These are phyloP conservation scores for Aspergillus incahuasiensis DNA, from an alignment of 495 filamentous ascomycete species.

Conservation along the genomic window DNA sequence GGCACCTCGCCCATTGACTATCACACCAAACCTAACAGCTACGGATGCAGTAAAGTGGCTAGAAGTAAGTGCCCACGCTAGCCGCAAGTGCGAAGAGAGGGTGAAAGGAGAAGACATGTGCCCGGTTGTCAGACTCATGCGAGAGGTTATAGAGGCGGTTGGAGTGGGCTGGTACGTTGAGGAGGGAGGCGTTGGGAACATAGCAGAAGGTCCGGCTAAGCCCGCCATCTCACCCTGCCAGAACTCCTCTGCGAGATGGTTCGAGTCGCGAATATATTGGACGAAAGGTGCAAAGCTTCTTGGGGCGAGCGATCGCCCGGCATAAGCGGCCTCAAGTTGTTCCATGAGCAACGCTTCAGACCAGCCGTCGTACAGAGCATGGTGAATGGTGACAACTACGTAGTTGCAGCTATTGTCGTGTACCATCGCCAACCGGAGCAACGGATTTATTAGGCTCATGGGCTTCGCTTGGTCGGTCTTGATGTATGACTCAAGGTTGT, in stretches of 20 bases:
- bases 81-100: not conserved
- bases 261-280: not conserved
- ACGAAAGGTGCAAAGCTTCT: not conserved
- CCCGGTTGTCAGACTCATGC: too few species aligned
- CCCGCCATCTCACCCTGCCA: too few species aligned
- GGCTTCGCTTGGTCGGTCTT: not conserved
- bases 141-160: too few species aligned
- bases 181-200: too few species aligned
- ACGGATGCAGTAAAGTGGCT: not conserved
- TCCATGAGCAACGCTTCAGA: not conserved
- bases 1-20: not conserved
- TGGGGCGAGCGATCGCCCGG: not conserved
- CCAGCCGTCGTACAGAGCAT: slow-evolving; percentile 1
- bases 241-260: not conserved
- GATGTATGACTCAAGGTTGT: not conserved
- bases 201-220: too few species aligned
- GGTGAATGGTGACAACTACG: not conserved
- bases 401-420: not conserved
- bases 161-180: too few species aligned
- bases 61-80: not conserved
- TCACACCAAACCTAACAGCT: not conserved
- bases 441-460: not conserved
- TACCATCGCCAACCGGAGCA: not conserved
- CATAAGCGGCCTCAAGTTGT: not conserved
- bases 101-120: not conserved